Evolutionary conservation across 148 eudicot species (phyloP), one percentile per base, ranked within the genome.

Genomic region (Nepenthes gracilis): DNA sequence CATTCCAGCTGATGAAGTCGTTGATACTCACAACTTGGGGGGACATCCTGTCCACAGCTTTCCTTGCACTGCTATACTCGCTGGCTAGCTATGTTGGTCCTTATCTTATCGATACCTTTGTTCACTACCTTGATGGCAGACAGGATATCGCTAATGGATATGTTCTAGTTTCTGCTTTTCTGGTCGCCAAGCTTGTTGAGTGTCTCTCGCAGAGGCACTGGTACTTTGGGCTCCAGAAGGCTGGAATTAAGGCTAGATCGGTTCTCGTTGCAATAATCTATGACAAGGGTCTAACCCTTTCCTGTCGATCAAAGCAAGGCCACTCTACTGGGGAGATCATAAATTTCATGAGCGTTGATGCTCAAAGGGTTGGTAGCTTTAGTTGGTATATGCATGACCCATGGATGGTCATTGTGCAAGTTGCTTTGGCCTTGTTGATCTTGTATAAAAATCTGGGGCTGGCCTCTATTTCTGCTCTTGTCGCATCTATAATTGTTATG

Each of bases 301-400:
- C 79, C 7, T 55, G 70, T 15, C 55, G 2, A 2, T 72, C 83
- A 1, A 75, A 72, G 58, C 77, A 78, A 67, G 83, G 74, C 5
- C 76, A 69, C 9, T 59, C 74, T 12, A 78, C 77, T 56, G 83
- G 83, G 43, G 83, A 78, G 60, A 75, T 78, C 60, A 74, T 78
- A 58, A 78, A 78, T 63, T 59, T 72, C 33, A 68, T 78, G 79
- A 59, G 77, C 1, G 79, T 78, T 51, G 83, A 78, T 72, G 77
- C 83, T 9, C 74, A 78, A 33, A 74, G 74, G 55, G 32, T 78
- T 37, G 73, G 72, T 23, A 47, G 63, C 43, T 75, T 75, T 59
- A 50, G 66, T 69, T 78, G 83, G 83, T 66, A 61, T 12, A 62
- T 78, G 51, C 83, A 75, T 72, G 77, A 78, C 68, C 79, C 79